phyloP scores from a whole-genome alignment of 75 land plant species.

The Pinus taeda region DNA sequence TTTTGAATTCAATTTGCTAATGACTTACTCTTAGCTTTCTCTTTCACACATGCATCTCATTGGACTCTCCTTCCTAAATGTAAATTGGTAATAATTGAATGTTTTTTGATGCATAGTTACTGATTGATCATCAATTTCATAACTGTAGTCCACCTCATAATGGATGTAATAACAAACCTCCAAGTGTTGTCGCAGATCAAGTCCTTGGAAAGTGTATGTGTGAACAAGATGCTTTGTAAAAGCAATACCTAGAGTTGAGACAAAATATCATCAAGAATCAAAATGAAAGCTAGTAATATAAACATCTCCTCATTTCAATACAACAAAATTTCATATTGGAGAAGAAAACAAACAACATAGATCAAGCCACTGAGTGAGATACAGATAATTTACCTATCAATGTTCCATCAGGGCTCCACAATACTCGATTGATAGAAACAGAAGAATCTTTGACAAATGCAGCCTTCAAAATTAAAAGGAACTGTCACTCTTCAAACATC shows the following conservation, averaged over 20 bases:
- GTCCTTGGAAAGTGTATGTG: slow-evolving; percentile 46
- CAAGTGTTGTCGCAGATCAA: slow-evolving; percentile 50
- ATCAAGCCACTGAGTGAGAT: background rate
- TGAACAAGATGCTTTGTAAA: slow-evolving; percentile 74
- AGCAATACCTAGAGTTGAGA: slow-evolving; percentile 57
- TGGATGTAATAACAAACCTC: slow-evolving; percentile 42
- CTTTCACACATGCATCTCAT: no score
- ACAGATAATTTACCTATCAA: slow-evolving; percentile 16
- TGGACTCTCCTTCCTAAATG: no score
- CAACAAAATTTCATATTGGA: no score
- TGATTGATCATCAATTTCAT: no score
- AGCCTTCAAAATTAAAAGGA: background rate
- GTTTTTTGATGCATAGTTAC: no score
- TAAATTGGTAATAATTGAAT: no score
- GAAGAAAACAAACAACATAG: no score
- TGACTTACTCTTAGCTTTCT: no score
- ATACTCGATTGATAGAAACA: slow-evolving; percentile 25
- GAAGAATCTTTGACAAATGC: slow-evolving; percentile 12
- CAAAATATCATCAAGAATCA: background rate
- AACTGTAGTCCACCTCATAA: no score
- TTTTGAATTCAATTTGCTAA: no score
- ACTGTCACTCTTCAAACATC: no score
- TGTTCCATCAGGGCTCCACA: slow-evolving; percentile 33
- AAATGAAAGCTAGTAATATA: background rate
- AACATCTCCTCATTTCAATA: no score